Evolutionary conservation across 2,329 filamentous ascomycete species (phyloP), one percentile per base, ranked within the genome.

Genomic region (Colletotrichum sp.): DNA sequence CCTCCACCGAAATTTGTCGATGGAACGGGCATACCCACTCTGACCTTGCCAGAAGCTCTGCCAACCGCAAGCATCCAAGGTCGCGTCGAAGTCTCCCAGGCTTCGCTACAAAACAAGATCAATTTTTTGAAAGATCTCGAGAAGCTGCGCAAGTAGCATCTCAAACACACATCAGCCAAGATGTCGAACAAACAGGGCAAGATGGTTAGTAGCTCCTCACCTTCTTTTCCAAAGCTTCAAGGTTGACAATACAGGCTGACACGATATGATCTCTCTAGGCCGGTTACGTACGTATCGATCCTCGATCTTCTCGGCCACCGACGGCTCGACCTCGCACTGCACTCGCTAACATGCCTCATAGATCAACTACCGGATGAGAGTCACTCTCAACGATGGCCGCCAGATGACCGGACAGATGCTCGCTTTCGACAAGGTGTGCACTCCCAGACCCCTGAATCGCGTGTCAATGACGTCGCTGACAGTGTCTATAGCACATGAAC

Each of bases 351-450:
- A 21, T 64, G 24, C 34, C 21, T 57, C n/a, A 48, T 77, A 99
- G 97, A 98, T 99, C 91, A 99, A 99, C 90, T 99, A 98, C 90
- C 95, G 96, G 87, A 99, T 99, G 96, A 94, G 96, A 84, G 94
- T 98, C 79, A 99, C 96, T 72, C 91, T 99, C 85, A 95, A 95
- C 83, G 97, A 99, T 88, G 95, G 95, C 79, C 93, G 97, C 83
- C 95, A 98, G 86, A 98, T 99, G 93, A 96, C 96, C 55, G 97
- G 96, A 77, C 96, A 99, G 86, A 98, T 99, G 95, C 92, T 99
- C 80, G 97, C 97, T 71, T 99, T 99, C 83, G 97, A 99, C 87
- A 99, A 99, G 92, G 95, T 96, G 87, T 74, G 81, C 75, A 12
- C 68, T 68, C 26, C 24, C 14, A n/a, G 14, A 1, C 28, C 57